Conservation (phyloP, 83 land plant species). For the Picea engelmannii region DNA sequence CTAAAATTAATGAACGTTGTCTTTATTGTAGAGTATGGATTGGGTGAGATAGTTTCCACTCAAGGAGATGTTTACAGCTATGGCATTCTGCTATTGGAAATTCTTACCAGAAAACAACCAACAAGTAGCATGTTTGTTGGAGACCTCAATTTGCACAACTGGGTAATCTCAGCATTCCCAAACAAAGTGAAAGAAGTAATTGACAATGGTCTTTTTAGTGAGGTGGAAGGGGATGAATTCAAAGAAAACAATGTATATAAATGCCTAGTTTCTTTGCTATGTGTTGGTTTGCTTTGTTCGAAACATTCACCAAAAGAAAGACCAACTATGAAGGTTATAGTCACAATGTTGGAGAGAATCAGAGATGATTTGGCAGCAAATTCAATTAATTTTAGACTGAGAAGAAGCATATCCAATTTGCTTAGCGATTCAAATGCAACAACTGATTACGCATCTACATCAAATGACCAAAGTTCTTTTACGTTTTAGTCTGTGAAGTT, state of each 20-base stretch:
- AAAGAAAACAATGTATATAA: background rate
- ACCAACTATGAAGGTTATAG: background rate
- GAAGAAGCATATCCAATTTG: background rate
- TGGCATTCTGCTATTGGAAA: constrained; percentile 6
- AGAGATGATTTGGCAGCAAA: background rate
- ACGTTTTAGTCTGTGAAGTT: background rate
- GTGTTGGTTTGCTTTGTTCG: background rate
- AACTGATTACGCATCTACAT: background rate
- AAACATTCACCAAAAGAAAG: background rate
- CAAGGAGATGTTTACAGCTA: constrained; percentile 5
- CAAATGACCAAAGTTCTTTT: background rate
- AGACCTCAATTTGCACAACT: background rate
- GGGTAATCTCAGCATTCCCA: background rate
- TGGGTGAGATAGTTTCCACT: background rate
- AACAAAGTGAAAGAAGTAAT: background rate
- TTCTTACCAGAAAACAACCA: background rate
- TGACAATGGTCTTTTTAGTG: background rate
- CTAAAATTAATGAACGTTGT: background rate
- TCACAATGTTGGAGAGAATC: background rate
- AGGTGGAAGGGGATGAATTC: too few relatives aligned
- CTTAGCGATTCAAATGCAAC: background rate
- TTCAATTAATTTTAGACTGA: background rate
- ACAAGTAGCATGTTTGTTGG: background rate
- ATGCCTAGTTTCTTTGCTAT: background rate
- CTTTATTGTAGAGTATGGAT: background rate